Base-by-base conservation (phyloP, 768 basidiomycete species). In the Kwoniella europaea region DNA sequence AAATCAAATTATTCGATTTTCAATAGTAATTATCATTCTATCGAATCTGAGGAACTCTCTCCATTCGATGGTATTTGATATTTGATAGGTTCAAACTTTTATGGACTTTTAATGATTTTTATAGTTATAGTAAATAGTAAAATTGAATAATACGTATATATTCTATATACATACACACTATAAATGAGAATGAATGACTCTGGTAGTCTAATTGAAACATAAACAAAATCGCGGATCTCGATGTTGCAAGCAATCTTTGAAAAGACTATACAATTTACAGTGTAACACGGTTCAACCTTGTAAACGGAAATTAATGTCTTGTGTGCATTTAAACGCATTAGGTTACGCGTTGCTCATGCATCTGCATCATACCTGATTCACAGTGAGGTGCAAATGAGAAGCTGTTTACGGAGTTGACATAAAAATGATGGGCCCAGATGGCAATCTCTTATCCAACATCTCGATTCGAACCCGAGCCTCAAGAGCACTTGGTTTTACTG, bases 161-260 rank as follows among this genome's bases (percentile, higher is more conserved):
- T 22, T 52, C 3, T 56, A 56, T 60, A 58, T 7, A 15, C n/a
- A 16, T 57, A 41, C 22, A 22, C 18, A n/a, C 10, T 27, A 27
- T 29, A 27, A 10, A 61, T 54, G 22, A n/a, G 35, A 15, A 68
- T 68, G 67, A 27, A 68, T 68, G 67, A 53, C 67, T 68, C 67
- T 68, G 67, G 67, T 50, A 68, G 67, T 68, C 67, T 12, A 7
- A 20, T 22, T 27, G 12, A 16, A 24, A 18, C 35, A 35, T 35
- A 6, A 35, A 35, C 35, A 35, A 35, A 35, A 6, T 6, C 7
- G 35, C 35, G 35, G 35, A 35, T 9, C 7, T 9, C 35, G 35
- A 35, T 35, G 35, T 35, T 35, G 6, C 35, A 35, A 35, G 35
- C 35, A 35, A 27, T 27, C 27, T 27, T 27, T 27, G 27, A 27